Conservation (phyloP, 495 filamentous ascomycete genomes). For the Corynascus novoguineensis region DNA sequence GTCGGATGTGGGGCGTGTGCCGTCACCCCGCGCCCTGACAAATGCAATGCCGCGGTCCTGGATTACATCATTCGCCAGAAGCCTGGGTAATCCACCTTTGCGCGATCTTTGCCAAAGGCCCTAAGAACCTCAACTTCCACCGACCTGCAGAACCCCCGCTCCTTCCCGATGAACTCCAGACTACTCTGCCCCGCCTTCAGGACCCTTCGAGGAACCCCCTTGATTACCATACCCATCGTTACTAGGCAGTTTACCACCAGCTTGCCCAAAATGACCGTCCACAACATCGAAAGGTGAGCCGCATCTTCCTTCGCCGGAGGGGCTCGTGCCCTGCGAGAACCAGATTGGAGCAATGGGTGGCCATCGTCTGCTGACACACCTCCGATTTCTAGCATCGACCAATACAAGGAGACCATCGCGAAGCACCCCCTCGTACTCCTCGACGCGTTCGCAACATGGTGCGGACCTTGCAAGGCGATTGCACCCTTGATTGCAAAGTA, state of each 20-base stretch:
- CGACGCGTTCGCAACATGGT: constrained; percentile 89
- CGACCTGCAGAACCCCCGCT: background rate
- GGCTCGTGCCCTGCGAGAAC: too few species aligned
- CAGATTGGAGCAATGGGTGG: too few species aligned
- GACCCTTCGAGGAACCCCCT: constrained; percentile 14
- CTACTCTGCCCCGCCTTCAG: constrained; percentile 18
- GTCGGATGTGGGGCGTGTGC: constrained; percentile 2
- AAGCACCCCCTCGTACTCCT: constrained; percentile 60
- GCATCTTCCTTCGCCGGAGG: constrained; percentile 3
- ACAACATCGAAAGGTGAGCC: constrained; percentile 39
- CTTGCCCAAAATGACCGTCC: constrained; percentile 42
- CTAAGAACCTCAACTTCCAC: constrained; percentile 10
- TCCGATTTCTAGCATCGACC: constrained; percentile 47
- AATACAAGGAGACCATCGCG: constrained; percentile 56
- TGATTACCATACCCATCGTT: constrained; percentile 4
- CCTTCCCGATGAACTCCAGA: constrained; percentile 26
- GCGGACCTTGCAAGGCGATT: constrained; percentile 91
- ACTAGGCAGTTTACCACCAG: constrained; percentile 39
- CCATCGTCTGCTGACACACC: background rate
- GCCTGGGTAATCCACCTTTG: constrained; percentile 14
- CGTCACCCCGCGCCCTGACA: constrained; percentile 13
- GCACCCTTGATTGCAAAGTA: constrained; percentile 63
- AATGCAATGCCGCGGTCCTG: constrained; percentile 7
- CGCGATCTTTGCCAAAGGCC: background rate
- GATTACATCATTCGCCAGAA: constrained; percentile 21